Evolutionary conservation across 306 rosid genomes (phyloP).

Genomic region (Prunus campanulata): DNA sequence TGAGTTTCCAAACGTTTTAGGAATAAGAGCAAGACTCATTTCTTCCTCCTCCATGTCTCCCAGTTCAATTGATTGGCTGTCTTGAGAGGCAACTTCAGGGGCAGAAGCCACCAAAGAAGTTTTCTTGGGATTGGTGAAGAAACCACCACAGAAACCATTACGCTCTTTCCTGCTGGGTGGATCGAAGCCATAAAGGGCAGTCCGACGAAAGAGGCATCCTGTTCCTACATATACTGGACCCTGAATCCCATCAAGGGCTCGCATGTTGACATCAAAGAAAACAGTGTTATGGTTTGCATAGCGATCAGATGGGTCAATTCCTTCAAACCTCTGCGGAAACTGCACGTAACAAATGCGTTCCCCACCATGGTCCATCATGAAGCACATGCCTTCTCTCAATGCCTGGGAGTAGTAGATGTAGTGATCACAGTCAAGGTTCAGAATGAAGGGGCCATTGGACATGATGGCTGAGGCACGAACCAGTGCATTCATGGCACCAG

Average conservation of each 20-base stretch:
- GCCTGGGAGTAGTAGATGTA: constrained; percentile 70
- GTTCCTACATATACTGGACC: constrained; percentile 87
- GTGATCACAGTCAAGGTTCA: constrained; percentile 80
- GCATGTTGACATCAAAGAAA: constrained; percentile 80
- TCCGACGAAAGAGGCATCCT: constrained; percentile 69
- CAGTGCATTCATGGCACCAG: constrained; percentile 82
- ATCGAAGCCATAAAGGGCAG: constrained; percentile 75
- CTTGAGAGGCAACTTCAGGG: constrained; percentile 39
- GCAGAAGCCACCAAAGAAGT: constrained; percentile 59
- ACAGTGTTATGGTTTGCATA: constrained; percentile 81
- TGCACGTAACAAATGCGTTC: constrained; percentile 63
- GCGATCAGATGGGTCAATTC: constrained; percentile 80
- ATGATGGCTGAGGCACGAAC: constrained; percentile 79
- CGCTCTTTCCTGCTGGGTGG: constrained; percentile 48
- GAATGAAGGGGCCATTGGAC: constrained; percentile 82
- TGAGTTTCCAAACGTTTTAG: constrained; percentile 77
- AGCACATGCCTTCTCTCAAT: constrained; percentile 22
- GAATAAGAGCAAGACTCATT: constrained; percentile 50
- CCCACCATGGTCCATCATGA: constrained; percentile 85
- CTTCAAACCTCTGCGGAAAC: constrained; percentile 85
- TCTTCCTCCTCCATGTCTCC: constrained; percentile 43
- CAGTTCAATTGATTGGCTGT: constrained; percentile 26
- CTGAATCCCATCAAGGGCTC: constrained; percentile 79
- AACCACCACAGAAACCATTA: constrained; percentile 46
- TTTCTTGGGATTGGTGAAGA: constrained; percentile 33